These are phyloP conservation scores for Dendrobium nobile DNA, from an alignment of 106 monocot genomes.

Conservation along the genomic window DNA sequence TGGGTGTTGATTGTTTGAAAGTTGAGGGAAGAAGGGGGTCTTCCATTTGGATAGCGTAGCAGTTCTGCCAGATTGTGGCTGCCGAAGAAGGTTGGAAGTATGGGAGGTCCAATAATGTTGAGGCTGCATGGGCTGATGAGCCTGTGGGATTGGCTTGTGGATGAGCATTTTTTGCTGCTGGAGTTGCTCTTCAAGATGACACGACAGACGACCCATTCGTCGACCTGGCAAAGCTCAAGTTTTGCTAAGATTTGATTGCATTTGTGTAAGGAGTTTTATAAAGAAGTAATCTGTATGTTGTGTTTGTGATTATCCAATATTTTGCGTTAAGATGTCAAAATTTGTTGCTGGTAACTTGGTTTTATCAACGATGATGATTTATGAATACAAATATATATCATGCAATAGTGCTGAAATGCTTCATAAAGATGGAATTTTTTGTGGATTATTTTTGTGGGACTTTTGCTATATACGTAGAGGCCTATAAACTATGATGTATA, in stretches of 20 bases:
- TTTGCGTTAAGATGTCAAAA: background rate
- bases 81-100: slow-evolving; percentile 20
- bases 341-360: background rate
- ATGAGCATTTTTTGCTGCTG: slow-evolving; percentile 51
- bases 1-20: background rate
- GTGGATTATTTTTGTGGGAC: too few species aligned
- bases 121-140: slow-evolving; percentile 26
- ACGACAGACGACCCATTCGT: slow-evolving; percentile 90
- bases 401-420: too few species aligned
- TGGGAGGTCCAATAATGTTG: slow-evolving; percentile 23
- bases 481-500: too few species aligned
- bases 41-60: background rate
- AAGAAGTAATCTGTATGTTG: background rate
- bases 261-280: background rate
- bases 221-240: background rate
- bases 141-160: slow-evolving; percentile 16
- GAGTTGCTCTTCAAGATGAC: slow-evolving; percentile 62
- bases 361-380: background rate
- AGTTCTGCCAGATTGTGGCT: background rate
- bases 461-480: too few species aligned
- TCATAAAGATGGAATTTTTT: too few species aligned
- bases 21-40: background rate
- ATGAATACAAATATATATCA: background rate
- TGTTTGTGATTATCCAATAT: background rate
- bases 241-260: background rate